Evolutionary conservation across 2,329 filamentous ascomycete species (phyloP), one percentile per base, ranked within the genome.

Genomic region (Grosmannia clavigera): DNA sequence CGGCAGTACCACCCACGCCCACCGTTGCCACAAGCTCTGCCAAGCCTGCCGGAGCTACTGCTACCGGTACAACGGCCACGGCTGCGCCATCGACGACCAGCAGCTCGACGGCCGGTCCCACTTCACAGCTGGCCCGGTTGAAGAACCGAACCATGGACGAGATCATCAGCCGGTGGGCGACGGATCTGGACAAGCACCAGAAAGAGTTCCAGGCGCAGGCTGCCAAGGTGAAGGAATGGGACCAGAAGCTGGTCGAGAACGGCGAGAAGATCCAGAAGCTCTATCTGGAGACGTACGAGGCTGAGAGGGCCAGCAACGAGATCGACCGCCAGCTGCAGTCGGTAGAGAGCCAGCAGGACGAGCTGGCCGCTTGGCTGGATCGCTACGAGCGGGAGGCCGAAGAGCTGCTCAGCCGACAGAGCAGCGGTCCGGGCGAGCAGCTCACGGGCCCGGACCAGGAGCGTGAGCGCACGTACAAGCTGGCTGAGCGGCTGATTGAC

Each of bases 101-200:
- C 70, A 33, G 85, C 33, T 95, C 91, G 1, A 95, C 89, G 3
- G 79, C 83, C 40, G 92, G 92, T 0, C 90, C 92, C 1, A 78
- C 86, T 3, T 92, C 94, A 19, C 86, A 91, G 61, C 84, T 95
- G 68, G 94, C 92, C 4, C 87, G 94, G 33, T 79, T 99, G 46
- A 96, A 96, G 78, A 96, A 96, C 74, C 97, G 96, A 76, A 96
- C 92, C 0, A 96, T 99, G 88, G 94, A 99, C 69, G 94, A 99
- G 71, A 96, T 99, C 64, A 91, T 99, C 65, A 96, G 90, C 4
- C 85, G 91, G 38, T 99, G 94, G 94, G 94, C 94, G 2, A 90
- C 91, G 0, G 94, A 97, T 69, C 78, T 99, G 57, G 88, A 91
- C 58, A 95, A 95, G 69, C 96, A 99, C 70, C 92, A 97, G 69